A percentile compares a stretch with the other conserved stretches of the same genome.
Evolutionary conservation across 371 early-diverging fungal species (phyloP).

Genomic region (Apophysomyces ossiformis): DNA sequence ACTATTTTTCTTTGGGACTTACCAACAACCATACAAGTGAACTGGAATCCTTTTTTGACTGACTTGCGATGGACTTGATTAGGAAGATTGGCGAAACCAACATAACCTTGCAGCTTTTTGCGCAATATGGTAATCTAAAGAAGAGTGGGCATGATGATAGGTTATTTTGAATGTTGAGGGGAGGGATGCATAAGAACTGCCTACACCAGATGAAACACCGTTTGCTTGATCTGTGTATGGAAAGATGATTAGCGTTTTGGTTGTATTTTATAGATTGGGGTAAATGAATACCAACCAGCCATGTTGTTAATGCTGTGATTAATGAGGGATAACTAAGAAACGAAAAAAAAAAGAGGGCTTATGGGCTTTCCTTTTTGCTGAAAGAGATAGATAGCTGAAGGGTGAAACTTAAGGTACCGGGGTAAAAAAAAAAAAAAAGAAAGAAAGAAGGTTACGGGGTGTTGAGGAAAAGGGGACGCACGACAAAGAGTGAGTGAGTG

Average conservation of each 20-base stretch:
- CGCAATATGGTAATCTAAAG: slow-evolving; percentile 53
- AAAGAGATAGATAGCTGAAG: not conserved
- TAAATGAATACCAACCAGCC: slow-evolving; percentile 3
- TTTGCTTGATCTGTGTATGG: slow-evolving; percentile 33
- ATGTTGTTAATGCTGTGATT: not conserved
- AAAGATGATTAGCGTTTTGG: not conserved
- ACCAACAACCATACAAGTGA: slow-evolving; percentile 98
- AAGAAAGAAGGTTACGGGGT: slow-evolving; percentile 13
- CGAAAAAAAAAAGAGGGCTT: not conserved
- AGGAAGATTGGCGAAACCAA: slow-evolving; percentile 98
- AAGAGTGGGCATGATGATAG: not conserved
- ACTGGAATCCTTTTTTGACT: slow-evolving; percentile 99
- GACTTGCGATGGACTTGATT: slow-evolving; percentile 98
- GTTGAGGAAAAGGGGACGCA: slow-evolving; percentile 7
- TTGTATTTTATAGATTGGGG: not conserved
- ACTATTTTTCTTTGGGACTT: slow-evolving; percentile 15
- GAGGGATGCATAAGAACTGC: slow-evolving; percentile 7
- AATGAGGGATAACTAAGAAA: slow-evolving; percentile 1
- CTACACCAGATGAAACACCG: slow-evolving; percentile 39
- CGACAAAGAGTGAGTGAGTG: not conserved
- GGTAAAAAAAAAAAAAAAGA: slow-evolving; percentile 17
- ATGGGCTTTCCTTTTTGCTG: not conserved
- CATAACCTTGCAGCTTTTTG: slow-evolving; percentile 91
- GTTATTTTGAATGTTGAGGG: not conserved
- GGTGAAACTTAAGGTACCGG: not conserved